These are phyloP conservation scores for Eleusine coracana DNA, from an alignment of 176 grass and related monocot genomes.

Conservation along the genomic window DNA sequence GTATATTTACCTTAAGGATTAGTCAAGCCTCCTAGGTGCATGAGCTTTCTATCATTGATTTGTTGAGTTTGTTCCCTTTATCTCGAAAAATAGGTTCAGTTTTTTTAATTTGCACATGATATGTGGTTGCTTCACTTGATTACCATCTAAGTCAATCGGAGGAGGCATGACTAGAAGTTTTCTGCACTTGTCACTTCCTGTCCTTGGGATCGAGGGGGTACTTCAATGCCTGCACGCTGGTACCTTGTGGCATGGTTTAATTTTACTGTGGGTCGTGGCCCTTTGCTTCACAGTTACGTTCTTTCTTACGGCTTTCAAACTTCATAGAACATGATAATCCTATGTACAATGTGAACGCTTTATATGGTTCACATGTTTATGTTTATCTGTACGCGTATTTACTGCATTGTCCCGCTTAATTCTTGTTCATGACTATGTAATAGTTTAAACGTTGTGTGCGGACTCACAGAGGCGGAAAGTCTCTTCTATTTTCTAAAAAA, in stretches of 20 bases:
- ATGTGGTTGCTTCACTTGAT: constrained; percentile 29
- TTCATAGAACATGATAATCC: background rate
- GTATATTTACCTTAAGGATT: constrained; percentile 25
- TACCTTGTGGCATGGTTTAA: background rate
- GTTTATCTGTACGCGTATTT: background rate
- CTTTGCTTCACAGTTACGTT: constrained; percentile 27
- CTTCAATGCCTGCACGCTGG: constrained; percentile 42
- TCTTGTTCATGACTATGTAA: background rate
- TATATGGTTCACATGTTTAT: constrained; percentile 10
- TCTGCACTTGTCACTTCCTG: background rate
- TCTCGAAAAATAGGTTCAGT: background rate
- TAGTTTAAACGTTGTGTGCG: no score
- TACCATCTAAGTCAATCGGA: constrained; percentile 14
- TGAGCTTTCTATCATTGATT: background rate
- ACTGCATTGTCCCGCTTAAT: no score
- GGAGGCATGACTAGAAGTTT: background rate
- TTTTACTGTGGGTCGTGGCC: background rate
- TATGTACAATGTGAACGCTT: background rate
- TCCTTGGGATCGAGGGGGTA: constrained; percentile 36
- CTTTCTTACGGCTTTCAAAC: background rate
- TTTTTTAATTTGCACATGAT: constrained; percentile 10
- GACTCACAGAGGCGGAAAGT: no score
- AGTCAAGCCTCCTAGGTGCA: constrained; percentile 15
- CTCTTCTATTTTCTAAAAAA: no score
- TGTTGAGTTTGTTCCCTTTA: background rate